Conservation (phyloP, 1,139 yeast species). For the Hansenula anomala region DNA sequence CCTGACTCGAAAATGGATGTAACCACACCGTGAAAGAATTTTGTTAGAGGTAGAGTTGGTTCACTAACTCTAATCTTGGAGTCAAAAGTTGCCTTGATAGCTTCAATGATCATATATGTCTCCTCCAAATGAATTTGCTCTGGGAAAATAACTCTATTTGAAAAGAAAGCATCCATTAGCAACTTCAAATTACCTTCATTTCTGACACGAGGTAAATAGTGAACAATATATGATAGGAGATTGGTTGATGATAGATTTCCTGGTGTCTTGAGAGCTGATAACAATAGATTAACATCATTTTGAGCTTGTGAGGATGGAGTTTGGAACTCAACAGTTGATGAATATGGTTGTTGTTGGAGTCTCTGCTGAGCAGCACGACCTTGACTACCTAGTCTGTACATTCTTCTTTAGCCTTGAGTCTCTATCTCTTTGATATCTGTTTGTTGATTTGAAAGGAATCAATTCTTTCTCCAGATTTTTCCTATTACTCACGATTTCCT, state of each 20-base stretch:
- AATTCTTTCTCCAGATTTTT: background rate
- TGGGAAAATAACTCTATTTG: conserved; percentile 41
- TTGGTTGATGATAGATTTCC: conserved; percentile 28
- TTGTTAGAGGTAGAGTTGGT: conserved; percentile 52
- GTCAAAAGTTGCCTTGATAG: conserved; percentile 36
- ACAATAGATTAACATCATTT: conserved; percentile 16
- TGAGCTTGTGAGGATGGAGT: conserved; percentile 13
- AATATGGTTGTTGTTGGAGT: conserved; percentile 12
- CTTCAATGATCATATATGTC: conserved; percentile 26
- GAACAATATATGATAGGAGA: conserved; percentile 48
- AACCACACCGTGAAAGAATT: conserved; percentile 43
- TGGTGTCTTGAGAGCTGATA: conserved; percentile 9
- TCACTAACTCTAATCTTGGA: conserved; percentile 54
- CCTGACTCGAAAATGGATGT: conserved; percentile 28
- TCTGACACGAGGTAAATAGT: conserved; percentile 59
- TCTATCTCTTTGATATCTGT: background rate
- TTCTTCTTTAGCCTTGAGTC: conserved; percentile 1
- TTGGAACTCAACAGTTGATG: background rate
- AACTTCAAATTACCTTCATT: conserved; percentile 51
- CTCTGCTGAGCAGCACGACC: conserved; percentile 24
- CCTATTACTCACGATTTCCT: background rate
- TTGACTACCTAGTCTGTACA: conserved; percentile 29
- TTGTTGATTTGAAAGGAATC: no score
- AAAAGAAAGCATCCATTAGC: conserved; percentile 44
- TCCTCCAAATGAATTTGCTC: conserved; percentile 11